Evolutionary conservation across 306 rosid species (phyloP).

Genomic region (Senna tora): DNA sequence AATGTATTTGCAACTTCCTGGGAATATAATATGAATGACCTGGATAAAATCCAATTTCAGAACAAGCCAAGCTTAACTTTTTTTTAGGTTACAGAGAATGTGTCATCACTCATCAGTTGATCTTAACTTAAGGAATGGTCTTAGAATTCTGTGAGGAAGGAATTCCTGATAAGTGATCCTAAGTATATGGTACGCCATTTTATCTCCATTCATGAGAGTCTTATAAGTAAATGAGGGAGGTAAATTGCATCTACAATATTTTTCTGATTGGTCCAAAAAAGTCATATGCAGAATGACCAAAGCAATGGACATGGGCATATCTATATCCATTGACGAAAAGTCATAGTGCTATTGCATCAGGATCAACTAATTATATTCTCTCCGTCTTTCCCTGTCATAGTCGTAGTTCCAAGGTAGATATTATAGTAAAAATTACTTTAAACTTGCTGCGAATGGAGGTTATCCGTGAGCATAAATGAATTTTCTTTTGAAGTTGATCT

Average conservation of each 20-base stretch:
- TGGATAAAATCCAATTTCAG: too few species aligned
- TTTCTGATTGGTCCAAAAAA: not conserved
- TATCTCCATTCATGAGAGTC: not conserved
- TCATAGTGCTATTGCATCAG: not conserved
- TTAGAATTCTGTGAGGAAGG: not conserved
- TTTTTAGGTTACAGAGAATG: too few species aligned
- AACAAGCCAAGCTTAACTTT: too few species aligned
- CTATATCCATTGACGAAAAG: not conserved
- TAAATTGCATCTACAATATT: not conserved
- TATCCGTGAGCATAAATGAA: not conserved
- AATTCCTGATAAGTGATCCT: conserved; percentile 3
- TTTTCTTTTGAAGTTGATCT: not conserved
- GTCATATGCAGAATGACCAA: not conserved
- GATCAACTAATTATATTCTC: not conserved
- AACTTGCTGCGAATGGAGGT: not conserved
- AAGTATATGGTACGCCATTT: not conserved
- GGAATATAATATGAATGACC: too few species aligned
- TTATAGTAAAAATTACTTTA: not conserved
- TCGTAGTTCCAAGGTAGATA: not conserved
- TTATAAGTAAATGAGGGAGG: not conserved
- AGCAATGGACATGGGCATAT: not conserved
- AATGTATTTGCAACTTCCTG: not conserved
- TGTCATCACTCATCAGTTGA: not conserved
- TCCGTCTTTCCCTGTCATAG: not conserved
- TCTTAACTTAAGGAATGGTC: not conserved